Percentiles rank a stretch among this genome's conserved stretches.
phyloP scores from a whole-genome alignment of 306 rosid genomes.

The Hippophae tibetana region DNA sequence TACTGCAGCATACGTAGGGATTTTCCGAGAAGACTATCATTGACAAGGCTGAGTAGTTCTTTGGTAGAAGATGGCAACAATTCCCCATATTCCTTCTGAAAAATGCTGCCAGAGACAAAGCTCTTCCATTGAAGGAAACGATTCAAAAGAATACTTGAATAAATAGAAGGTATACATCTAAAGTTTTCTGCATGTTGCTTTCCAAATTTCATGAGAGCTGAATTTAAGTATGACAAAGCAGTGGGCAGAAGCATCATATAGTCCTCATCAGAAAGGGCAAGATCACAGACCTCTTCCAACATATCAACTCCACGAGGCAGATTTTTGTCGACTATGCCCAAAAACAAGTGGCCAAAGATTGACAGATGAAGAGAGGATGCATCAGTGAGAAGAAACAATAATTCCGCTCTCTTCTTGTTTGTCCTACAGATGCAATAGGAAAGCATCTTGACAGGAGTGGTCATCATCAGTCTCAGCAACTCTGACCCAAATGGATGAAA shows the following conservation, averaged over 20 bases:
- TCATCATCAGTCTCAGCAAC: conserved; percentile 46
- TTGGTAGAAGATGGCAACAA: conserved; percentile 47
- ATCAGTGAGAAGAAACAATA: conserved; percentile 57
- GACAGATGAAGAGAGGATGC: conserved; percentile 64
- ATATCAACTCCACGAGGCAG: conserved; percentile 19
- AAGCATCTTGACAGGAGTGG: conserved; percentile 45
- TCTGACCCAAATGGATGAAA: conserved; percentile 49
- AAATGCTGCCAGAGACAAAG: conserved; percentile 50
- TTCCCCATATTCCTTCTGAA: conserved; percentile 55
- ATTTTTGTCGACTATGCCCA: conserved; percentile 32
- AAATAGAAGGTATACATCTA: conserved; percentile 33
- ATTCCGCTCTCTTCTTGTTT: conserved; percentile 42
- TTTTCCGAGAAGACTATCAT: conserved; percentile 77
- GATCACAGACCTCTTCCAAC: conserved; percentile 23
- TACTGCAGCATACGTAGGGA: conserved; percentile 49
- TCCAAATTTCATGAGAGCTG: conserved; percentile 38
- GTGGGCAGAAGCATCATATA: conserved; percentile 63
- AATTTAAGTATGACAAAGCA: conserved; percentile 51
- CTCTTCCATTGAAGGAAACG: conserved; percentile 60
- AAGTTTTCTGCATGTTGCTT: conserved; percentile 26
- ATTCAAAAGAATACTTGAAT: conserved; percentile 55
- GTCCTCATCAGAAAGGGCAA: conserved; percentile 49
- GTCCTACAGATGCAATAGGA: conserved; percentile 42
- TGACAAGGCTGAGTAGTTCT: conserved; percentile 44
- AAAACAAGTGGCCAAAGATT: conserved; percentile 57